Evolutionary conservation across 2,329 filamentous ascomycete genomes (phyloP).

Genomic region (Penicillium concentricum): DNA sequence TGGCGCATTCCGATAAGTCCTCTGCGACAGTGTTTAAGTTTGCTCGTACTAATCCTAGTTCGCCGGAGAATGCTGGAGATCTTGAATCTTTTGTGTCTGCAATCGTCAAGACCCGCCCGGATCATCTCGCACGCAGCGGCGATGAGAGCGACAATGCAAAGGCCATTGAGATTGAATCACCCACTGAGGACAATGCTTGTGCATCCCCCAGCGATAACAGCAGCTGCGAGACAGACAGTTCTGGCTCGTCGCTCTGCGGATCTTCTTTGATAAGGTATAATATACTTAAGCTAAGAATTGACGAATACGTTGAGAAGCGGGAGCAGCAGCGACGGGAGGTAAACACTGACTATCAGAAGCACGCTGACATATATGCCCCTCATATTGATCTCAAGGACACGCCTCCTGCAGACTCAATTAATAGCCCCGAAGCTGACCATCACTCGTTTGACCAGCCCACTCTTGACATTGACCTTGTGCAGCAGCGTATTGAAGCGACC

Average conservation of each 20-base stretch:
- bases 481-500: conserved; percentile 9
- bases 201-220: not conserved
- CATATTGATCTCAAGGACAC: not conserved
- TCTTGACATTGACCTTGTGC: conserved; percentile 1
- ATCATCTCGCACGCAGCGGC: not conserved
- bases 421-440: not conserved
- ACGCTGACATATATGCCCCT: not conserved
- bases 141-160: not conserved
- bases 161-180: not conserved
- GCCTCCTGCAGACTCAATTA: not conserved
- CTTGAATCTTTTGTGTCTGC: not conserved
- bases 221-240: not conserved
- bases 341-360: not conserved
- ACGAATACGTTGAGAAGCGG: not conserved
- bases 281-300: not conserved
- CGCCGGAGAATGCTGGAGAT: not conserved
- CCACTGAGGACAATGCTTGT: not conserved
- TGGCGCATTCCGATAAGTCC: not conserved
- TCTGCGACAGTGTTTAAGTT: not conserved
- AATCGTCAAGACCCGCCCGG: not conserved
- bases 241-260: not conserved
- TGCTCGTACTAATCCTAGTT: not conserved
- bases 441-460: not conserved
- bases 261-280: not conserved
- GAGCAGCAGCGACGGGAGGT: not conserved